Base-by-base conservation (phyloP, 2,329 filamentous ascomycete genomes). In the Atkinsonella texensis region DNA sequence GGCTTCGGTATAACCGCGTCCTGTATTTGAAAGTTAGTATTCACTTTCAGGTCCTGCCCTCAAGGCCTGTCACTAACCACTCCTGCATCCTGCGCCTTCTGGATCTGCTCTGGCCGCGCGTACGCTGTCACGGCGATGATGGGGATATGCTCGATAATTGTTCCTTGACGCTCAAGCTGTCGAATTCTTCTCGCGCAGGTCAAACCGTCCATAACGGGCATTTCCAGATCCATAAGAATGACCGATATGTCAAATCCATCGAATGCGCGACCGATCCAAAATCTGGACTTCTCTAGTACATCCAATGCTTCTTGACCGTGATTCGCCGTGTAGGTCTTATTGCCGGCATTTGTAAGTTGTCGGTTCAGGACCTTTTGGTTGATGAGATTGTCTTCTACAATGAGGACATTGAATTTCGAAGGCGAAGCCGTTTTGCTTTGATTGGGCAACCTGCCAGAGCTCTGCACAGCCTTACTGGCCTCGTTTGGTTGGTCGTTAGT, bases 51-150 rank as follows among this genome's bases (percentile, higher is more conserved):
- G 5, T 7, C 17, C 11, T 35, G n/a, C 11, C 18, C n/a, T 23
- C 4, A 31, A 20, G 18, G 10, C 28, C 20, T n/a, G 9, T 44
- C 1, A 73, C 78, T 71, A 68, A 83, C 83, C 72, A 90, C 87
- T 38, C 86, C 86, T 20, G 84, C 83, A 51, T 77, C 73, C 60
- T 86, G 77, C 49, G 86, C 85, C 56, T 77, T 81, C 56, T 78
- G 74, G 52, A 87, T 83, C 65, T 89, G 85, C 69, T 87, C 84
- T 6, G 78, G 76, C 61, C 86, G 73, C 28, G 84, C 85, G 65
- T 90, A 89, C 2, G 87, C 87, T 40, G 85, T 90, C n/a, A 87
- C 84, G n/a, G 83, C 84, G 58, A 88, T 85, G 57, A 87, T 85
- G 2, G 84, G 84, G 12, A 87, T 78, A 60, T 87, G 84, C 45